Evolutionary conservation across 176 grass and related monocot genomes (phyloP), one percentile per base, ranked within the genome.

Genomic region (Guadua angustifolia): DNA sequence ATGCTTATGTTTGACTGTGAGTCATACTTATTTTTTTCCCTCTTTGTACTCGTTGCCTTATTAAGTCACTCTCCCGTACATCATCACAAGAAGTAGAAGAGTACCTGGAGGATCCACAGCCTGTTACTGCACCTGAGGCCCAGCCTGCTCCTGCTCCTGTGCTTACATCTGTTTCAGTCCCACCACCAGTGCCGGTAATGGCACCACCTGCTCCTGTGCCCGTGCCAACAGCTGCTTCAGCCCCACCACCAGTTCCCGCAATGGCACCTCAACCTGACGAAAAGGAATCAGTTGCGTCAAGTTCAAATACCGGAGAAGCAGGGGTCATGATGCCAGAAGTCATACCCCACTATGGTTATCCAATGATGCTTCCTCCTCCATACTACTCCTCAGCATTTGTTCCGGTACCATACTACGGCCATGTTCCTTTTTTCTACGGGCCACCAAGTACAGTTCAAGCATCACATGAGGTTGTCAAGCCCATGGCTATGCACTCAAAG

Each of bases 41-140:
- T 59, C 16, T 14, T 59, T 36, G 0, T 79, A 16, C n/a, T 2
- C 17, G 18, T 64, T 80, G 57, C 5, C 25, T 64, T 43, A 71
- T 13, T 64, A 79, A 75, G 51, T 64, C 81, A 12, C 79, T 84
- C 21, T 86, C 79, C 18, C 25, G 59, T 84, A 81, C 87, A 47
- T 86, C 38, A 0, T 87, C 91, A 72, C 87, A 92, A 84, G 91
- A 89, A 19, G 22, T 86, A 17, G 87, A 89, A 59, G 84, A 89
- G 6, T 46, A 79, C 13, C 10, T 43, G 19, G 81, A 83, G 72
- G 84, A 87, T 52, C 38, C 33, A 44, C 80, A 35, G 4, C 64
- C 64, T 77, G 65, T 56, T 72, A 61, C 64, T 78, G 29, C 55
- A 66, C 55, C 35, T 42, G 58, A 42, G 33, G 10, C 35, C n/a